Base-by-base conservation (phyloP, 129 eudicot species). In the Oenanthe sinensis region DNA sequence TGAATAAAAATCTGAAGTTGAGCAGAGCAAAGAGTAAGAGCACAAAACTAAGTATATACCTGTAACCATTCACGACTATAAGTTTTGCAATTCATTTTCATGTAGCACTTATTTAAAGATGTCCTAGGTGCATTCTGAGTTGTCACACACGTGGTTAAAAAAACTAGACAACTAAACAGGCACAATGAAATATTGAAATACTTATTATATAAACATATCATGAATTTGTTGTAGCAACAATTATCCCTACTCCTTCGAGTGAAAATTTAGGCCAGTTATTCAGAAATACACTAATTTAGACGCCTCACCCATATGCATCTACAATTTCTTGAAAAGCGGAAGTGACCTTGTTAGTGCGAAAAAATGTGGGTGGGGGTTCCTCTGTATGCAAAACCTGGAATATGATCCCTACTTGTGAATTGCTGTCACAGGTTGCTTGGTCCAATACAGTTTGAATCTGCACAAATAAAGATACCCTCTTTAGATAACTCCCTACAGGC, bases 301-400 rank as follows among this genome's bases (percentile, higher is more conserved):
- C 0, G 48, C 79, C 90, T 89, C 84, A 93, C 98, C 98, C 98
- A 82, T 93, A 93, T 37, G 98, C 95, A 82, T 93, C 91, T 67
- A 93, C 98, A 62, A 93, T 93, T 82, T 86, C 98, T 86, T 93
- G 98, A 83, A 87, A 90, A 42, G 98, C 87, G 82, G 86, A 63
- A 26, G 95, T 91, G 79, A 89, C 83, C 81, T 93, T 93, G 86
- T 91, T 91, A 55, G 98, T 90, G 78, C 92, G 86, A 79, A 93
- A 93, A 82, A 86, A 93, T 43, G 98, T 93, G 46, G 98, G 98
- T 39, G 98, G 91, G 67, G 81, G 76, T 84, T 93, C 98, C 85
- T 86, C 85, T 77, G 92, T 84, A 47, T 76, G 85, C 87, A 93
- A 77, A 81, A 89, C 85, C 80, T 93, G 95, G 83, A 90, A 93